phyloP scores from a whole-genome alignment of 2,329 filamentous ascomycete species.

The Tolypocladium ophioglossoides region DNA sequence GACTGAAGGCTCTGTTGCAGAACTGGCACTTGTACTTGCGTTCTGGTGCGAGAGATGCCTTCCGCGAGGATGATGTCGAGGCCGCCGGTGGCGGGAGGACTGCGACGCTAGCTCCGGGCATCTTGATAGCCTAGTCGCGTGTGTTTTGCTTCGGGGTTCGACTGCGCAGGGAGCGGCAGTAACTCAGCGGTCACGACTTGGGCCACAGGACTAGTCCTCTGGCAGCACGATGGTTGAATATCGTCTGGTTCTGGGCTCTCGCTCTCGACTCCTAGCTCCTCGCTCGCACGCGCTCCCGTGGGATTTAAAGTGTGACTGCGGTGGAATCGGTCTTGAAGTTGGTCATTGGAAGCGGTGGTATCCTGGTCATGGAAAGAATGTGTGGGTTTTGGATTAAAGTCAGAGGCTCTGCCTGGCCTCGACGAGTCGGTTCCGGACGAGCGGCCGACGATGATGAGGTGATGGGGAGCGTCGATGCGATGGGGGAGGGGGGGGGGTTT shows the following conservation, averaged over 20 bases:
- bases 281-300: constrained; percentile 56
- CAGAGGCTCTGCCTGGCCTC: constrained; percentile 20
- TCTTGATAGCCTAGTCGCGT: constrained; percentile 35
- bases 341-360: constrained; percentile 41
- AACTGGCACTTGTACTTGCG: constrained; percentile 99
- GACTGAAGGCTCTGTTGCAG: constrained; percentile 92
- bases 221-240: constrained; percentile 49
- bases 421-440: constrained; percentile 9
- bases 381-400: constrained; percentile 15
- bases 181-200: constrained; percentile 13
- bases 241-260: constrained; percentile 29
- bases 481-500: constrained; percentile 6
- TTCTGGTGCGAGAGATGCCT: constrained; percentile 69
- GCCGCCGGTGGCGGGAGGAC: constrained; percentile 51
- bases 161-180: constrained; percentile 11
- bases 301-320: constrained; percentile 60
- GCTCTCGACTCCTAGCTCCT: constrained; percentile 32
- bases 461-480: constrained; percentile 13
- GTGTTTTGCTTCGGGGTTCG: constrained; percentile 9
- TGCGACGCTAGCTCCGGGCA: constrained; percentile 62
- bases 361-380: constrained; percentile 31
- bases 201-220: constrained; percentile 10
- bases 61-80: constrained; percentile 63
- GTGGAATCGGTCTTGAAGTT: constrained; percentile 36
- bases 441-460: constrained; percentile 17